phyloP scores from a whole-genome alignment of 2,329 filamentous ascomycete genomes.

The Lizonia empirigonia region DNA sequence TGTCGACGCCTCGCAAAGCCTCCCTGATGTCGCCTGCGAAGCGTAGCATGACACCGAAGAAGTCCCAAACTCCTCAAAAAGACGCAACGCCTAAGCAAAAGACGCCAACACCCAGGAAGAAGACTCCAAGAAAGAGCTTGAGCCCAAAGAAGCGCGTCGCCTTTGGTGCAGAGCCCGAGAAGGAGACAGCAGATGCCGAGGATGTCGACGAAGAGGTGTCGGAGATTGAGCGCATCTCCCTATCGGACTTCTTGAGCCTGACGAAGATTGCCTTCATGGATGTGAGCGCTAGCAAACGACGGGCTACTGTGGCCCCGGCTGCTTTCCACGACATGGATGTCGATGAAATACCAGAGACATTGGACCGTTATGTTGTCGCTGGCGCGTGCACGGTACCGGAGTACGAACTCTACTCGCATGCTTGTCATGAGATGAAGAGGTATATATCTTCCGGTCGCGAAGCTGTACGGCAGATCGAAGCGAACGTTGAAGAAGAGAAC shows the following conservation, averaged over 20 bases:
- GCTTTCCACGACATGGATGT: constrained; percentile 46
- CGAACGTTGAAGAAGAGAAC: constrained; percentile 86
- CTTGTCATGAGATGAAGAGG: constrained; percentile 92
- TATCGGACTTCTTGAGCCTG: constrained; percentile 93
- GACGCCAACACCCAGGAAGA: constrained; percentile 44
- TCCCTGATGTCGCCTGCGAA: constrained; percentile 51
- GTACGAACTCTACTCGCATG: constrained; percentile 93
- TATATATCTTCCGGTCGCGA: constrained; percentile 93
- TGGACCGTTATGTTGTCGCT: constrained; percentile 83
- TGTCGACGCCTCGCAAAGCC: constrained; percentile 57
- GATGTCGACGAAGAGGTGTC: constrained; percentile 31
- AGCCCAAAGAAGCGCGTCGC: constrained; percentile 44
- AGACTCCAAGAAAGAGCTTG: constrained; percentile 34
- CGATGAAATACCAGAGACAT: constrained; percentile 56
- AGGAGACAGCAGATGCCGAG: constrained; percentile 36
- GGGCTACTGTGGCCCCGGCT: constrained; percentile 70
- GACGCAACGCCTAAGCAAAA: constrained; percentile 49
- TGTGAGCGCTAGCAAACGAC: constrained; percentile 90
- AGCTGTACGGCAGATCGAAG: constrained; percentile 89
- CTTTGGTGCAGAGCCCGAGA: constrained; percentile 36
- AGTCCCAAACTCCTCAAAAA: constrained; percentile 47
- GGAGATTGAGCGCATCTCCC: constrained; percentile 69
- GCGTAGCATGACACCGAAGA: constrained; percentile 46
- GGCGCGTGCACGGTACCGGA: constrained; percentile 91
- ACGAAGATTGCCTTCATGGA: constrained; percentile 99